Base-by-base conservation (phyloP, 1,284 basidiomycete species). In the Apiotrichum sp. region DNA sequence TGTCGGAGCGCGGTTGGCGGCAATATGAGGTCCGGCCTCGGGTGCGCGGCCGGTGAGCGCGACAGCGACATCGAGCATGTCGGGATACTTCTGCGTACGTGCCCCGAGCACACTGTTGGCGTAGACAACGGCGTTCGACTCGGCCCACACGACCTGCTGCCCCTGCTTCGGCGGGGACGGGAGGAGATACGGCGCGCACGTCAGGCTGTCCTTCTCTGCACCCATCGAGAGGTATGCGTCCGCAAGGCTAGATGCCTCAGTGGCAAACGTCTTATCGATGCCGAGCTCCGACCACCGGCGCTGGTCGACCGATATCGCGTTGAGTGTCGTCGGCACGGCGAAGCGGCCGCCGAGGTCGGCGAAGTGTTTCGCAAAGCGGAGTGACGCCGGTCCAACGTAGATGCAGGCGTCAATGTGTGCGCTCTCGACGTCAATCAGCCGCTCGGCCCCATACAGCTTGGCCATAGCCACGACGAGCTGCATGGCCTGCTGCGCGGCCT, bases 171-270 rank as follows among this genome's bases (percentile, higher is more conserved):
- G 57, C 22, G 42, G 40, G 6, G 41, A 49, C 29, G 50, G 47
- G 22, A 58, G 57, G 50, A 58, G 53, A 43, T 58, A 58, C 34
- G 57, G 57, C 4, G 57, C 57, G 22, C 57, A 58, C 1, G 57
- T 58, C 32, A 52, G n/a, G 31, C 39, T 40, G 1, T n/a, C 29
- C 14, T 4, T 45, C 22, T 40, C 13, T 6, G 53, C 53, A 0
- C 57, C 57, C 40, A 58, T 48, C 6, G 41, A 8, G 11, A 48
- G 32, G 43, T 55, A 58, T 6, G 53, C 53, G 5, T 44, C 40
- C 1, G 52, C 41, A 32, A 58, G 46, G 4, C 39, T 51, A 3
- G 39, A 4, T 1, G 47, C 50, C 11, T 50, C 50, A 2, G 22
- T 16, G 5, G 47, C 57, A 9, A 52, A 40, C 1, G n/a, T 9